Percentiles rank a stretch among this genome's conserved stretches.
Evolutionary conservation across 225 moss, liverwort and hornwort genomes (phyloP).

Genomic region (Sphagnum contortum): DNA sequence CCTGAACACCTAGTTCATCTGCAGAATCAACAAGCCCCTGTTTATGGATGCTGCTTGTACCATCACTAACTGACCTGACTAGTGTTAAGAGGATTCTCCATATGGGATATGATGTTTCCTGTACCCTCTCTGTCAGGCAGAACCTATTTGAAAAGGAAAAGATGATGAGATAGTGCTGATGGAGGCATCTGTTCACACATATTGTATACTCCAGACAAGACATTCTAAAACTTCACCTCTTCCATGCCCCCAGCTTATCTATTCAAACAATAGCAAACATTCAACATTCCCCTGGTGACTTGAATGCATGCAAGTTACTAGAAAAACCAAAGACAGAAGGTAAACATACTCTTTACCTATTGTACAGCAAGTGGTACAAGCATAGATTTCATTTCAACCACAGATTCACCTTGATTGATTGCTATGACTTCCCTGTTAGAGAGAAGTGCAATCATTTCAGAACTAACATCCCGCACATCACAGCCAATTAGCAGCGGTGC

Average conservation of each 20-base stretch:
- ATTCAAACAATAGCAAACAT: background rate
- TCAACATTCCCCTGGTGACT: background rate
- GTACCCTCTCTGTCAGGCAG: background rate
- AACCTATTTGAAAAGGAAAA: background rate
- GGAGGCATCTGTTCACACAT: no score
- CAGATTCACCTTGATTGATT: constrained; percentile 73
- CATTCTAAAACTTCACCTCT: background rate
- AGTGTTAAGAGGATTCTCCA: no score
- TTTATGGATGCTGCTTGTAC: background rate
- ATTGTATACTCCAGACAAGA: background rate
- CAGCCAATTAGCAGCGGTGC: constrained; percentile 90
- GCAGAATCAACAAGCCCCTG: constrained; percentile 5
- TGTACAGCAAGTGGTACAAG: background rate
- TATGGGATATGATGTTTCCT: background rate
- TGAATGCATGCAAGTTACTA: background rate
- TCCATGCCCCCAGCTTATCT: background rate
- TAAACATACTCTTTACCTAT: background rate
- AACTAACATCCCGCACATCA: constrained; percentile 54
- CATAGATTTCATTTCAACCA: background rate
- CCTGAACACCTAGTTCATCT: constrained; percentile 84
- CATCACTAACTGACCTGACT: background rate
- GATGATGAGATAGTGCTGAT: background rate
- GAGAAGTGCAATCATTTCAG: constrained; percentile 55
- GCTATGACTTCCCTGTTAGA: constrained; percentile 87
- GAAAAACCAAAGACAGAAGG: background rate